A percentile compares a stretch with the other conserved stretches of the same genome.
Evolutionary conservation across 148 eudicot genomes (phyloP).

Genomic region (Agrostemma githago): DNA sequence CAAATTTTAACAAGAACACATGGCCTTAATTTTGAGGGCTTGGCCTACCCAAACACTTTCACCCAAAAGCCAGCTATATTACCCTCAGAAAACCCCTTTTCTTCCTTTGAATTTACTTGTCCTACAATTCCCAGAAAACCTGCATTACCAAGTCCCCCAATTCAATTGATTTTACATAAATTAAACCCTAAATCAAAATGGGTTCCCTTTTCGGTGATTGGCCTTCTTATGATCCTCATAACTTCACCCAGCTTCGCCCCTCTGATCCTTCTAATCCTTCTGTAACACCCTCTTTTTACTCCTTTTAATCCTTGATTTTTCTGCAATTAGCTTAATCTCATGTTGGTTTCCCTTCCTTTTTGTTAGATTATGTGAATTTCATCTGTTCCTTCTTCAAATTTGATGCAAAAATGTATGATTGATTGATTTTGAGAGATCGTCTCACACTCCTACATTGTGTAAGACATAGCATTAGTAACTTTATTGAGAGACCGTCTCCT

Average conservation of each 20-base stretch:
- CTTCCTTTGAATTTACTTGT: no score
- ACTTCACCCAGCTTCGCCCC: constrained; percentile 84
- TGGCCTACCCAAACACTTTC: no score
- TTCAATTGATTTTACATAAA: background rate
- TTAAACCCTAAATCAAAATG: constrained; percentile 22
- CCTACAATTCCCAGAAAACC: background rate
- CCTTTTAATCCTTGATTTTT: background rate
- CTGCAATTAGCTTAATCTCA: background rate
- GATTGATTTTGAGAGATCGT: background rate
- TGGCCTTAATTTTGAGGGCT: no score
- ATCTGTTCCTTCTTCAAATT: constrained; percentile 10
- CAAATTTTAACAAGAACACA: no score
- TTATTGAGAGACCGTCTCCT: no score
- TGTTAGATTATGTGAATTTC: constrained; percentile 10
- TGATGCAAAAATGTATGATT: constrained; percentile 8
- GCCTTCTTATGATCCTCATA: constrained; percentile 82
- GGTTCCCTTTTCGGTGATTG: constrained; percentile 60
- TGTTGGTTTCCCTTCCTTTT: constrained; percentile 1
- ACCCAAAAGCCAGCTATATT: no score
- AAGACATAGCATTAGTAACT: no score
- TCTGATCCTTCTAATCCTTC: constrained; percentile 75
- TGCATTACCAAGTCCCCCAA: background rate
- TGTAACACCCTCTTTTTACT: constrained; percentile 31
- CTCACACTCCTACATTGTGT: no score
- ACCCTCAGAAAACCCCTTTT: no score